Evolutionary conservation across 2,329 filamentous ascomycete genomes (phyloP), one percentile per base, ranked within the genome.

Genomic region (Thelonectria discophora): DNA sequence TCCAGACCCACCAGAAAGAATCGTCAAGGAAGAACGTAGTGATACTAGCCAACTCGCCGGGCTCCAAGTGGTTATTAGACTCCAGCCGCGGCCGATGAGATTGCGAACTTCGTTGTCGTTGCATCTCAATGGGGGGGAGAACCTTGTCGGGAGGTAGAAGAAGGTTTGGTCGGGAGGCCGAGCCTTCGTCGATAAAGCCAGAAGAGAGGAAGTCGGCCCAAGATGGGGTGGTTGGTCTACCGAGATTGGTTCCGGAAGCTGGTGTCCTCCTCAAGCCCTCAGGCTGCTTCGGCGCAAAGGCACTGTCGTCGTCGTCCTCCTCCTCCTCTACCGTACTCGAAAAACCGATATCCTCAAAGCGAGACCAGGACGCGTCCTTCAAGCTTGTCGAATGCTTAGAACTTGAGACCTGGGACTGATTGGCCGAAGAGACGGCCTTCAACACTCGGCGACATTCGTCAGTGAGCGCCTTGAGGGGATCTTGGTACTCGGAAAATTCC

Each of bases 1-100:
- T 98, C 95, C 95, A 99, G 4, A 98, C 95, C 94, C 95, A 98
- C 95, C 95, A 99, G 77, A 99, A 99, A 1, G 93, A 90, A 75
- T 98, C 94, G 70, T 99, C 95, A 5, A 99, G 83, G 65, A 95
- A 90, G 59, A 98, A 86, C 39, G 86, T 86, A 21, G 87, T 91
- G 73, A 99, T 97, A 74, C 93, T 98, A 30, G 95, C 95, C 59
- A 99, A 84, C 82, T 99, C 95, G 53, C 93, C 95, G 0, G 94
- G 95, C 66, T 97, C 93, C 0, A 97, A 82, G 42, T 87, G 82
- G 21, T 79, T 78, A 55, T 91, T 88, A 13, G 84, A 84, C 66
- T 93, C 89, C n/a, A 92, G 80, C 60, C 88, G 85, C 45, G 90
- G 88, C 57, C 84, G 85, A 74, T 97, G 92, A 1, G 93, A 97